Evolutionary conservation across 768 basidiomycete species (phyloP).

Genomic region (Russula compacta): DNA sequence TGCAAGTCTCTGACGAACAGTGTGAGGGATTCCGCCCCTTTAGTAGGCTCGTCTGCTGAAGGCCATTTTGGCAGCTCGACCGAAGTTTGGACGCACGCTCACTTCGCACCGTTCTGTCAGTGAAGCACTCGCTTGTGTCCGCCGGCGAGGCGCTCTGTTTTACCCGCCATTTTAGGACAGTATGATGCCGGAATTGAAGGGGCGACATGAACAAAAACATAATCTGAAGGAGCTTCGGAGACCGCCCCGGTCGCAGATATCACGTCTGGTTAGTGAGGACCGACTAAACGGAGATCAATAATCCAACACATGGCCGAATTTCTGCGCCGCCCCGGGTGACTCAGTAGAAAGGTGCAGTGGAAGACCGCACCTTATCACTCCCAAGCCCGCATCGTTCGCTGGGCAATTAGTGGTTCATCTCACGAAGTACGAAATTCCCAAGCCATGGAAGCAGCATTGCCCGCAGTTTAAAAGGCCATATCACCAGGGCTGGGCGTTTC

Average conservation of each 20-base stretch:
- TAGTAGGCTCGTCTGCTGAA: neutral
- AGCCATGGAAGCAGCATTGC: conserved; percentile 6
- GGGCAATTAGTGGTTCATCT: conserved; percentile 17
- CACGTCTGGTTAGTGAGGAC: conserved; percentile 15
- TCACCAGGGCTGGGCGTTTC: conserved; percentile 7
- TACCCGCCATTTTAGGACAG: neutral
- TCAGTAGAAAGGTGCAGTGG: conserved; percentile 16
- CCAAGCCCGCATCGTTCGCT: conserved; percentile 16
- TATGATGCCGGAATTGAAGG: conserved; percentile 15
- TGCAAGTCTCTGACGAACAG: neutral
- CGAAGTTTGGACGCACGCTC: neutral
- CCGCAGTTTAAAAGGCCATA: conserved; percentile 16
- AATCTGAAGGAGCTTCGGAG: conserved; percentile 12
- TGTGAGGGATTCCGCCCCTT: neutral
- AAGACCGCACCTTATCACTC: conserved; percentile 16
- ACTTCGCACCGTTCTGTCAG: neutral
- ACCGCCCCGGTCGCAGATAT: conserved; percentile 7
- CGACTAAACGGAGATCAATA: conserved; percentile 18
- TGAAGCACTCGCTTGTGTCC: neutral
- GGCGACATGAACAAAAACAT: conserved; percentile 11
- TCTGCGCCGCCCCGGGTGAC: conserved; percentile 14
- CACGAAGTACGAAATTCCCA: conserved; percentile 20
- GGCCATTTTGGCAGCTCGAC: neutral
- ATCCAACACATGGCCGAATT: conserved; percentile 16
- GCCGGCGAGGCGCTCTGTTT: conserved; percentile 5